Base-by-base conservation (phyloP, 179 eudicot genomes). In the Gypsophila paniculata region DNA sequence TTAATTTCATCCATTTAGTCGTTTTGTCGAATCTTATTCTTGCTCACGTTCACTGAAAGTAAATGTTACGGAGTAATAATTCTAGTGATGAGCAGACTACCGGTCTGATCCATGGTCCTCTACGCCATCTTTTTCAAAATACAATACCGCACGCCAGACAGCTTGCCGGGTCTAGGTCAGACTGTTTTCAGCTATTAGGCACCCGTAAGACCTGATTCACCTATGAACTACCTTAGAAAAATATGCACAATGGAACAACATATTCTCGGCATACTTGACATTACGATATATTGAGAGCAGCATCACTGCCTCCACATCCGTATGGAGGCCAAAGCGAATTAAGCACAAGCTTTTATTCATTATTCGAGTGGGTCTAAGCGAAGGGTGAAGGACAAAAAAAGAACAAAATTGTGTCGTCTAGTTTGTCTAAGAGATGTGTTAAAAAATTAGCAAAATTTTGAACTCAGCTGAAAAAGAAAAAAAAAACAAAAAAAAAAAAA, bases 391-490 rank as follows among this genome's bases (percentile, higher is more conserved):
- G n/a, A n/a, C 25, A 29, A 29, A 29, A 22, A 59, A 59, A 12
- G 26, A 25, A 6, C 25, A 72, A 19, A 67, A 38, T 7, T 5
- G 55, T 17, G 81, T 67, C 60, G 52, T 60, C 72, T 59, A 66
- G 19, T 61, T 66, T 67, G 21, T 55, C 76, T 51, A 38, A 65
- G 8, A 17, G 14, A 63, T 51, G 54, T 42, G 4, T n/a, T 34
- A 57, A 48, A 22, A 17, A 25, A 8, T 49, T 36, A 60, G 71
- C 79, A 79, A 79, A 79, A 79, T 72, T 79, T 63, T 73, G 21
- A 79, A 71, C 79, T 71, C 65, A 46, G 19, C 55, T 17, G 55
- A 51, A 72, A 52, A 52, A 29, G 18, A 22, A 69, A 46, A 10
- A 72, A n/a, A n/a, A n/a, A n/a, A n/a, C n/a, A 51, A 52, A 26